Conservation (phyloP, 2,329 filamentous ascomycete genomes). For the Hymenoscyphus linearis region DNA sequence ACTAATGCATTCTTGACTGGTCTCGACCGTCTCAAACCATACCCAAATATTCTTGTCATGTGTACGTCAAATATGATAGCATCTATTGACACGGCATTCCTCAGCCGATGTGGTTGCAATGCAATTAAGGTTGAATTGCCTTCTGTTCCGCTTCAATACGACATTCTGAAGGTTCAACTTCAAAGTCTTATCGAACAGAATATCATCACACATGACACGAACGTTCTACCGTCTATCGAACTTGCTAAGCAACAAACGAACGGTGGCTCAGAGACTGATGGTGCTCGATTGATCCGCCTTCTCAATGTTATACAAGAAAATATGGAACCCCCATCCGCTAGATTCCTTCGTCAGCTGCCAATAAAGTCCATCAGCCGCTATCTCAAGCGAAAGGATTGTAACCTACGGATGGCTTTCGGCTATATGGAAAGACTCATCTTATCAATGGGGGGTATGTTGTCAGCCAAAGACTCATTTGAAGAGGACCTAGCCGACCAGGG, state of each 20-base stretch:
- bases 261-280: not conserved
- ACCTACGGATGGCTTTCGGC: conserved; percentile 16
- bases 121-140: not conserved
- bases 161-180: not conserved
- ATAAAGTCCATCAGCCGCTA: conserved; percentile 24
- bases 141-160: not conserved
- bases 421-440: not conserved
- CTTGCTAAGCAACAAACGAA: not conserved
- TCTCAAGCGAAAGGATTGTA: conserved; percentile 20
- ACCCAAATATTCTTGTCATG: conserved; percentile 27
- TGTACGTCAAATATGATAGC: conserved; percentile 30
- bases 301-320: not conserved
- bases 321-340: conserved; percentile 8
- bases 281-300: not conserved
- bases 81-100: conserved; percentile 29
- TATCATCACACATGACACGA: not conserved
- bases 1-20: conserved; percentile 32
- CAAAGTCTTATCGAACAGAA: not conserved
- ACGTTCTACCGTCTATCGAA: not conserved
- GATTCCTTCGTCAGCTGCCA: conserved; percentile 25
- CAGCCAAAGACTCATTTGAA: not conserved
- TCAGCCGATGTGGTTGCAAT: conserved; percentile 12
- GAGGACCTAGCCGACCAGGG: not conserved
- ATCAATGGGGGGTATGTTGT: not conserved
- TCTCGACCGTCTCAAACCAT: conserved; percentile 22